These are phyloP conservation scores for Friedmanniomyces endolithicus DNA, from an alignment of 495 filamentous ascomycete genomes.

Conservation along the genomic window DNA sequence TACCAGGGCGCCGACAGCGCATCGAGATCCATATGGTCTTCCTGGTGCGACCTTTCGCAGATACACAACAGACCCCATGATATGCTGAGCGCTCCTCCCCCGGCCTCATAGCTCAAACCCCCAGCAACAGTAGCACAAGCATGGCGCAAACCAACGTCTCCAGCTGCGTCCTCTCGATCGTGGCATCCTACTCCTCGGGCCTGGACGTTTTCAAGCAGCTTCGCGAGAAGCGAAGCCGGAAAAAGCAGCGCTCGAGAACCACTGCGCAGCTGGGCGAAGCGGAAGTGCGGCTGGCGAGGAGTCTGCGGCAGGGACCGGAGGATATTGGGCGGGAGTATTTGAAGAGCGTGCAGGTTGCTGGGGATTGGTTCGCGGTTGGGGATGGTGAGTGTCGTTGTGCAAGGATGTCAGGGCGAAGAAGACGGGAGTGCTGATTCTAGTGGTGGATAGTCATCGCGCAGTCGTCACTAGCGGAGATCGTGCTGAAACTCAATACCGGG, in stretches of 20 bases:
- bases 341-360: conserved; percentile 16
- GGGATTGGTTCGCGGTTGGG: conserved; percentile 25
- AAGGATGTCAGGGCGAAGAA: neutral
- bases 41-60: neutral
- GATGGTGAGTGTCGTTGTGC: no score
- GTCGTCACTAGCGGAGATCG: conserved; percentile 28
- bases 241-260: conserved; percentile 12
- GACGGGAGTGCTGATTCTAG: neutral
- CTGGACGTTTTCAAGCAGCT: conserved; percentile 24
- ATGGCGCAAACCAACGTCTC: conserved; percentile 15
- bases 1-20: neutral
- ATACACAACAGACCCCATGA: no score
- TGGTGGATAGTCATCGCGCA: conserved; percentile 23
- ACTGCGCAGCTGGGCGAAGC: conserved; percentile 1
- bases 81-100: no score
- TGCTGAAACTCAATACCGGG: conserved; percentile 32
- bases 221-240: conserved; percentile 1
- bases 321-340: conserved; percentile 28
- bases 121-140: neutral
- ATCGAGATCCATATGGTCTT: neutral
- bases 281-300: conserved; percentile 24
- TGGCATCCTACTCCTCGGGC: conserved; percentile 16
- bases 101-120: neutral
- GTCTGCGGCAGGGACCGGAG: conserved; percentile 23
- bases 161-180: conserved; percentile 18